Conservation (phyloP, 169 alveolate genomes). For the Blepharisma undulans region DNA sequence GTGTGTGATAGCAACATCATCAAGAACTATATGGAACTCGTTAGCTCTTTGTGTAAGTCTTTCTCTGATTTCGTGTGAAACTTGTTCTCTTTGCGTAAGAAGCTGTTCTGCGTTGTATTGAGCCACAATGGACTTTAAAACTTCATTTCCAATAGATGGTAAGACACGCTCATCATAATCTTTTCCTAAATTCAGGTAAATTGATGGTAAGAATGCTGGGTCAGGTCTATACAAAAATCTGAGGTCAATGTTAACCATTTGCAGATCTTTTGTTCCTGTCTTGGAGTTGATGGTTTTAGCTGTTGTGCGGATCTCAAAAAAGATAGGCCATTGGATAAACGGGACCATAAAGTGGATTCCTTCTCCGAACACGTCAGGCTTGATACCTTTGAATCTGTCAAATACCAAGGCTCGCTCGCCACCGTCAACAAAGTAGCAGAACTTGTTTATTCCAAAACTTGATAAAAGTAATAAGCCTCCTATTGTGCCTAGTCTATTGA, state of each 20-base stretch:
- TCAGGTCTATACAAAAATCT: slow-evolving; percentile 93
- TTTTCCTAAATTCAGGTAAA: slow-evolving; percentile 94
- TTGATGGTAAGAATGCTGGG: slow-evolving; percentile 79
- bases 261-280: slow-evolving; percentile 93
- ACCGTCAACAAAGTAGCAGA: slow-evolving; percentile 86
- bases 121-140: slow-evolving; percentile 95
- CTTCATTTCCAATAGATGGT: slow-evolving; percentile 98
- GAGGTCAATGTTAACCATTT: slow-evolving; percentile 93
- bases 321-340: slow-evolving; percentile 73
- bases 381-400: slow-evolving; percentile 82
- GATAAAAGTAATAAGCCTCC: background rate
- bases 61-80: slow-evolving; percentile 90
- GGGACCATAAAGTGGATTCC: slow-evolving; percentile 65
- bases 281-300: slow-evolving; percentile 93
- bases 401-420: slow-evolving; percentile 95
- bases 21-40: slow-evolving; percentile 93
- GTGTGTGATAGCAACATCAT: slow-evolving; percentile 97
- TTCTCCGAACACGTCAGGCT: slow-evolving; percentile 51
- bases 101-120: slow-evolving; percentile 94
- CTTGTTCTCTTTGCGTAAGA: slow-evolving; percentile 95
- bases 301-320: slow-evolving; percentile 90
- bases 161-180: slow-evolving; percentile 96
- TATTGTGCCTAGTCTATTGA: background rate
- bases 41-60: slow-evolving; percentile 93
- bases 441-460: background rate